A percentile compares a stretch with the other conserved stretches of the same genome.
Evolutionary conservation across 805 yeast genomes (phyloP).

Genomic region (Starmerella sirachaensis): DNA sequence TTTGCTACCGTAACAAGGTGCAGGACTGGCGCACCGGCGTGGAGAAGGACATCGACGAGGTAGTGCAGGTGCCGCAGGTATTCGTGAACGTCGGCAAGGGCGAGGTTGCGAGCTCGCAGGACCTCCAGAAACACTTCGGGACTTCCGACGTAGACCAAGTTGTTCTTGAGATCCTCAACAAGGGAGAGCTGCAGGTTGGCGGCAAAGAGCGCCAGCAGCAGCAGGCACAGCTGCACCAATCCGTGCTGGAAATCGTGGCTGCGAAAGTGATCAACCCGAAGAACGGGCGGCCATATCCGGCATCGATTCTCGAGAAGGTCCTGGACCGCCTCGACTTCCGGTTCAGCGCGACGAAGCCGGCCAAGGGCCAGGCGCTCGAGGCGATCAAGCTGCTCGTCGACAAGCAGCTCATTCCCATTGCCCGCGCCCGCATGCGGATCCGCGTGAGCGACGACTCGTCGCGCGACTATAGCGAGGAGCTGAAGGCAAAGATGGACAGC

Average conservation of each 20-base stretch:
- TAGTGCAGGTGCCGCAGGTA: conserved; percentile 89
- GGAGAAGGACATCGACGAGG: conserved; percentile 92
- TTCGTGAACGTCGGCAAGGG: conserved; percentile 91
- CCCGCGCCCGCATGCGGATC: conserved; percentile 86
- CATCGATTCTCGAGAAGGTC: conserved; percentile 85
- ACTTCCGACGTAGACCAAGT: conserved; percentile 64
- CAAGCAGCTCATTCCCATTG: conserved; percentile 80
- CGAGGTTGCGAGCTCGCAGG: conserved; percentile 79
- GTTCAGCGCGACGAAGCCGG: conserved; percentile 49
- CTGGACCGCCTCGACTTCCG: conserved; percentile 61
- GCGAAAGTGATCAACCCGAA: conserved; percentile 87
- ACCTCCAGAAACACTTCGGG: conserved; percentile 59
- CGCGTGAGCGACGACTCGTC: conserved; percentile 39
- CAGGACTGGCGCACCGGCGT: conserved; percentile 85
- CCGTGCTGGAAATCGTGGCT: conserved; percentile 68
- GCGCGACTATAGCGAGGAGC: conserved; percentile 33
- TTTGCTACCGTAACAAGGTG: conserved; percentile 93
- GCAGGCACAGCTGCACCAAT: conserved; percentile 61
- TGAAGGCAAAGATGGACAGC: conserved; percentile 33
- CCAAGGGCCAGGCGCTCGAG: conserved; percentile 83
- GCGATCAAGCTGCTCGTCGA: conserved; percentile 69
- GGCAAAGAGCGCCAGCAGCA: conserved; percentile 83
- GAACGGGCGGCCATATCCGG: conserved; percentile 83
- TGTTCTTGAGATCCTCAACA: conserved; percentile 66
- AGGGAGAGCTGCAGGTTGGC: conserved; percentile 90